phyloP scores from a whole-genome alignment of 306 rosid species.

The Vachellia pachyceras region DNA sequence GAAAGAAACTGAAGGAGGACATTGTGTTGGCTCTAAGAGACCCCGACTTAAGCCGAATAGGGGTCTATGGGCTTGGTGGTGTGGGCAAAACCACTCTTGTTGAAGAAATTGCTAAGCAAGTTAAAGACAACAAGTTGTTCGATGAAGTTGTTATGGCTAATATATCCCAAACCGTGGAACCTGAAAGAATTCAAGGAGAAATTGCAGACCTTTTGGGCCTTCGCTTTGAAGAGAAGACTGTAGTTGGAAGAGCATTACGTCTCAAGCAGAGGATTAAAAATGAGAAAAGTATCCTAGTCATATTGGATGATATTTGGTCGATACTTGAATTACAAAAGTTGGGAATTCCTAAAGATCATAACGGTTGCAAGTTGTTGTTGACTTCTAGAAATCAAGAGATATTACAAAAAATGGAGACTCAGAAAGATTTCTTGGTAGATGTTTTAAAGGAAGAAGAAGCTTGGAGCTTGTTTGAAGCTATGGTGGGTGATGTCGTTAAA shows the following conservation, averaged over 20 bases:
- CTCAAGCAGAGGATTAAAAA: background rate
- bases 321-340: background rate
- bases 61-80: background rate
- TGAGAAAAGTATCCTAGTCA: background rate
- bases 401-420: background rate
- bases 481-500: background rate
- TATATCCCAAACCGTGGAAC: background rate
- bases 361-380: conserved; percentile 26
- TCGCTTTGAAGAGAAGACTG: background rate
- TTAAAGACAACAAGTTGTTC: background rate
- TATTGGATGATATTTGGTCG: background rate
- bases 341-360: background rate
- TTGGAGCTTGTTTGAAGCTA: conserved; percentile 9
- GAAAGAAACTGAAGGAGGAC: background rate
- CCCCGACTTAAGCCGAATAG: background rate
- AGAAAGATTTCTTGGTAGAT: conserved; percentile 6
- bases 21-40: background rate
- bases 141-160: background rate
- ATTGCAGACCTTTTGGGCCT: background rate
- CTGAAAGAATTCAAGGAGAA: background rate
- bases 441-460: conserved; percentile 5
- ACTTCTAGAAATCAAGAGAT: conserved; percentile 25
- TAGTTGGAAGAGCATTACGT: background rate
- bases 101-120: background rate
- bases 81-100: background rate